These are phyloP conservation scores for Sarocladium strictum DNA, from an alignment of 2,329 filamentous ascomycete species.

Conservation along the genomic window DNA sequence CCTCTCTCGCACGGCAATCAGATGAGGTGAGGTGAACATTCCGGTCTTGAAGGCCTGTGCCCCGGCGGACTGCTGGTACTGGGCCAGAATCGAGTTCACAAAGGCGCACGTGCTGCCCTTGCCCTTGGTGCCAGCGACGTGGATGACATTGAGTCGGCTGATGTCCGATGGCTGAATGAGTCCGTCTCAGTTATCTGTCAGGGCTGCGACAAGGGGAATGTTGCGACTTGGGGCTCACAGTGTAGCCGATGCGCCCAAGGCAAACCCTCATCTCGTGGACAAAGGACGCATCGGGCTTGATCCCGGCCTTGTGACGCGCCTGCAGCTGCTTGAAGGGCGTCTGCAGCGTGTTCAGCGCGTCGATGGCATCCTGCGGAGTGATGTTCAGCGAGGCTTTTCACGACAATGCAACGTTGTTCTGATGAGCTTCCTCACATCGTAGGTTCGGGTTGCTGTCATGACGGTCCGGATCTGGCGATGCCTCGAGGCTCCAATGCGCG, in stretches of 20 bases:
- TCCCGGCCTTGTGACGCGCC: conserved; percentile 67
- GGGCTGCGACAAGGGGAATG: no score
- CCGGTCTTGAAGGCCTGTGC: conserved; percentile 44
- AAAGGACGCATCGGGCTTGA: conserved; percentile 61
- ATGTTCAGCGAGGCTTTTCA: no score
- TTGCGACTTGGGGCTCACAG: no score
- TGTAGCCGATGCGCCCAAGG: conserved; percentile 71
- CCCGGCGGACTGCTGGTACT: conserved; percentile 30
- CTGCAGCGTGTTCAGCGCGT: conserved; percentile 83
- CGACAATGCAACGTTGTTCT: no score
- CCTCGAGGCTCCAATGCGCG: no score
- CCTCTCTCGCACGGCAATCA: conserved; percentile 61
- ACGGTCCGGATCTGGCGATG: conserved; percentile 17
- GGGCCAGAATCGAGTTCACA: conserved; percentile 54
- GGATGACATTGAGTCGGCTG: conserved; percentile 58
- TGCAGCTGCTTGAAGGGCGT: conserved; percentile 79
- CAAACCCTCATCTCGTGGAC: conserved; percentile 77
- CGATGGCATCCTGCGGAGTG: conserved; percentile 72
- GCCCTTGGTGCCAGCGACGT: conserved; percentile 71
- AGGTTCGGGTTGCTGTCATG: conserved; percentile 24
- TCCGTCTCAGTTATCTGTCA: neutral
- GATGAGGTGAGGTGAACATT: conserved; percentile 64
- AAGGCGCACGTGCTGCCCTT: conserved; percentile 71
- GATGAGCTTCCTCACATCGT: no score
- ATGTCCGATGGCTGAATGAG: conserved; percentile 38